Percentiles rank a stretch among this genome's conserved stretches.
Evolutionary conservation across 78 protist genomes (phyloP).

Genomic region (Creolimax fragrantissima): DNA sequence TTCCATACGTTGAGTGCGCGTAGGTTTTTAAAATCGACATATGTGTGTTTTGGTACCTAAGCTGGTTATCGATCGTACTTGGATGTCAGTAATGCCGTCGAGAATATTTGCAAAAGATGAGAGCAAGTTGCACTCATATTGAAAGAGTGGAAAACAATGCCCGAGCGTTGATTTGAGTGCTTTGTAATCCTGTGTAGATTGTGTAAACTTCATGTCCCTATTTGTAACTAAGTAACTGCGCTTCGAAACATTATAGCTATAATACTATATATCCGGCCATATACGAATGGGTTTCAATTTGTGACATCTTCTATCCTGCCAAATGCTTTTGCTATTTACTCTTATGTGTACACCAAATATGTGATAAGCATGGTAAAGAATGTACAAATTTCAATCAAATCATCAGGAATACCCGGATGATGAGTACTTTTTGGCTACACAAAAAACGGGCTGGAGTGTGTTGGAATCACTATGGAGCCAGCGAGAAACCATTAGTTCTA

Average conservation of each 20-base stretch:
- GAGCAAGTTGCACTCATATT: neutral
- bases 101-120: neutral
- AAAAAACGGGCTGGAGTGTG: constrained; percentile 2
- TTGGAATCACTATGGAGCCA: neutral
- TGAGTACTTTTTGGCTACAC: neutral
- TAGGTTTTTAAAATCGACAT: neutral
- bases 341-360: neutral
- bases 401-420: constrained; percentile 21
- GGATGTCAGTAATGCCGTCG: neutral
- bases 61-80: too few relatives aligned
- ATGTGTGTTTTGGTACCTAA: neutral
- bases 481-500: neutral
- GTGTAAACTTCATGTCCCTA: too few relatives aligned
- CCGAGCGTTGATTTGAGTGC: neutral
- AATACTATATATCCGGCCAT: too few relatives aligned
- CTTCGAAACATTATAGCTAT: too few relatives aligned
- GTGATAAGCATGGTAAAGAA: neutral
- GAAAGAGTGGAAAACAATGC: neutral
- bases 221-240: too few relatives aligned
- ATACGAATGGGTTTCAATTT: neutral
- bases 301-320: neutral
- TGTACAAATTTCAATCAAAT: neutral
- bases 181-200: too few relatives aligned
- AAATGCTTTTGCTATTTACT: too few relatives aligned
- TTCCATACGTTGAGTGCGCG: neutral